A percentile compares a stretch with the other conserved stretches of the same genome.
These are phyloP conservation scores for Colletotrichum paranaense DNA, from an alignment of 2,329 filamentous ascomycete species.

Conservation along the genomic window DNA sequence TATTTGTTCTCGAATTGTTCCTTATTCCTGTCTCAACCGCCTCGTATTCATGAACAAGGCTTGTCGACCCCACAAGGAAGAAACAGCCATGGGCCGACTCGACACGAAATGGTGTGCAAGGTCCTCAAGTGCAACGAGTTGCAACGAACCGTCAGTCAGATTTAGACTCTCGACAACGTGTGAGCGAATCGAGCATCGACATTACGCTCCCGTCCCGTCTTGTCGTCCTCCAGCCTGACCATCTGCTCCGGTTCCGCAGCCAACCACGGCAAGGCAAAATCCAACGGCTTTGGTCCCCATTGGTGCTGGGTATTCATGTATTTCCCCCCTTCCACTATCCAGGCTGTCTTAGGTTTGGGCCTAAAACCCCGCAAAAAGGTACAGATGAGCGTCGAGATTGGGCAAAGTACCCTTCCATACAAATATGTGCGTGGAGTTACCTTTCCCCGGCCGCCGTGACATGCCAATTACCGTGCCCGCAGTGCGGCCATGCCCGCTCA, in stretches of 20 bases:
- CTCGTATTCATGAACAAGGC: neutral
- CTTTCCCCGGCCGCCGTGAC: neutral
- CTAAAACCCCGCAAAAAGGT: conserved; percentile 7
- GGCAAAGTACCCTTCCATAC: neutral
- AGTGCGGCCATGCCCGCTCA: neutral
- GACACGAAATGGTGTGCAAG: neutral
- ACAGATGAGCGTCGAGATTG: neutral
- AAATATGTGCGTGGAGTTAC: neutral
- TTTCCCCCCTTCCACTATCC: neutral
- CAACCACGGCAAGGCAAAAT: neutral
- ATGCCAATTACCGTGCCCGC: neutral
- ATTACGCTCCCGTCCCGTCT: neutral
- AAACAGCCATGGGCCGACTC: neutral
- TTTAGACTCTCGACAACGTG: neutral
- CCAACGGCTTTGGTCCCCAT: neutral
- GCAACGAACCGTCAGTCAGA: neutral
- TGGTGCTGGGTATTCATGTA: neutral
- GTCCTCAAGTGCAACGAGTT: neutral
- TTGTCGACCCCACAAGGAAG: neutral
- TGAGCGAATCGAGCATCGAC: neutral
- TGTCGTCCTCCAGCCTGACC: neutral
- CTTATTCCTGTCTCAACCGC: conserved; percentile 24
- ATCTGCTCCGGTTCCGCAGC: neutral
- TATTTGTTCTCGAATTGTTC: conserved; percentile 19
- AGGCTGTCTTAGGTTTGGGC: neutral